Evolutionary conservation across 371 early-diverging fungal species (phyloP).

Genomic region (Rhizopus sp.): DNA sequence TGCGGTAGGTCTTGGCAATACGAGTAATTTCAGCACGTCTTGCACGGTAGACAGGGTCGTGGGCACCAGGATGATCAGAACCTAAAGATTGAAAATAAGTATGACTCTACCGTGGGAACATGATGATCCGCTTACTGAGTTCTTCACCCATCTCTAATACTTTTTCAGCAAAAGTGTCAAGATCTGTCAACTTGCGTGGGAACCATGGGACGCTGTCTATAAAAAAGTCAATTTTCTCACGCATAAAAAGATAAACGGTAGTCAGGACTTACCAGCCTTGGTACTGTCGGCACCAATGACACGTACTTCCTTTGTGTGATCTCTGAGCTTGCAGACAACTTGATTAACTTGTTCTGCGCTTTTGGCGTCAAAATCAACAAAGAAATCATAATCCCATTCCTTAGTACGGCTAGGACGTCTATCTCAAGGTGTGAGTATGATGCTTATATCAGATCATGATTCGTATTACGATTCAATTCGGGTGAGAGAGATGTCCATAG

Average conservation of each 20-base stretch:
- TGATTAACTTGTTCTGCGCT: conserved; percentile 54
- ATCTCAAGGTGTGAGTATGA: neutral
- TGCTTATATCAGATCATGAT: neutral
- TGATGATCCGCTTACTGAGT: conserved; percentile 46
- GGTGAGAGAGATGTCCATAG: conserved; percentile 81
- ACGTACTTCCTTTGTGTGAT: conserved; percentile 65
- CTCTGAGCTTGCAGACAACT: conserved; percentile 62
- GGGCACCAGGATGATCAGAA: conserved; percentile 94
- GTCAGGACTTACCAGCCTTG: conserved; percentile 17
- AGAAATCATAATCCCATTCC: conserved; percentile 90
- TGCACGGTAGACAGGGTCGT: conserved; percentile 83
- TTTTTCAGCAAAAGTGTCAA: conserved; percentile 93
- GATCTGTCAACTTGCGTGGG: conserved; percentile 90
- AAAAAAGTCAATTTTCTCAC: conserved; percentile 9
- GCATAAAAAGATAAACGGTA: neutral
- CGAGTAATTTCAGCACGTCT: conserved; percentile 87
- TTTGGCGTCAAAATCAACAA: conserved; percentile 81
- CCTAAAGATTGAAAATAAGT: conserved; percentile 32
- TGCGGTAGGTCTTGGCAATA: conserved; percentile 82
- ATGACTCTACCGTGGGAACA: conserved; percentile 2
- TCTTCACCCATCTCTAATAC: conserved; percentile 93
- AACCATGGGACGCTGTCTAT: conserved; percentile 83
- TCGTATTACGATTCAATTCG: conserved; percentile 85
- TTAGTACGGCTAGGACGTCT: conserved; percentile 81
- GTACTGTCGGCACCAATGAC: conserved; percentile 49